Base-by-base conservation (phyloP, 2,329 filamentous ascomycete genomes). In the Metarhizium album region DNA sequence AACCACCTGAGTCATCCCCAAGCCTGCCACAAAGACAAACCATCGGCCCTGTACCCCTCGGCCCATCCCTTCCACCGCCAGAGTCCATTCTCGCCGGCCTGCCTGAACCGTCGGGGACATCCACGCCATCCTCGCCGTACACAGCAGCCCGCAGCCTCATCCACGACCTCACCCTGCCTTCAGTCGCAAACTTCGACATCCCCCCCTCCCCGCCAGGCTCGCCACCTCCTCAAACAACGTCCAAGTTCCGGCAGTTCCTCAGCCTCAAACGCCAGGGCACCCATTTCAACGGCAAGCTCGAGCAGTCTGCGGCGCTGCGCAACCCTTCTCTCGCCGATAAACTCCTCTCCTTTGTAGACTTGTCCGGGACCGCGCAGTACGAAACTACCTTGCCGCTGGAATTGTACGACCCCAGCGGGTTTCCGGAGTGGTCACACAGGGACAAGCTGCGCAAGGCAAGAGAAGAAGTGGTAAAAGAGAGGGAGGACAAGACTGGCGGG, bases 221-320 rank as follows among this genome's bases (percentile, higher is more conserved):
- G 2, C 79, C 79, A 11, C 68, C 72, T 0, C 62, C 71, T 33
- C 58, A 68, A 42, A 66, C 82, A 13, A 83, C 77, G 47, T 75
- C 78, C 57, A 90, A 88, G 59, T 84, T 91, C 58, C 76, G 80
- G 55, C 80, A 82, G 53, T 91, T 93, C 57, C 76, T 91, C 0
- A 74, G 80, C 45, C 74, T 91, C n/a, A 93, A 93, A 69, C 82
- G 80, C 60, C 80, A 84, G 55, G 83, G 83, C 4, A 74, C 83
- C 16, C 87, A 93, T 67, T 91, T 91, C 73, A 90, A 93, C 64
- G 74, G 81, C 58, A 83, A 85, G 54, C 71, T 93, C 8, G 79
- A 84, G 35, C 74, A 76, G 52, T 86, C 83, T 0, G 68, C 78
- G 1, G 80, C 84, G 7, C 70, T 90, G 52, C 78, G 79, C 48